Conservation (phyloP, 1,284 basidiomycete genomes). For the Pseudozyma hubeiensis region DNA sequence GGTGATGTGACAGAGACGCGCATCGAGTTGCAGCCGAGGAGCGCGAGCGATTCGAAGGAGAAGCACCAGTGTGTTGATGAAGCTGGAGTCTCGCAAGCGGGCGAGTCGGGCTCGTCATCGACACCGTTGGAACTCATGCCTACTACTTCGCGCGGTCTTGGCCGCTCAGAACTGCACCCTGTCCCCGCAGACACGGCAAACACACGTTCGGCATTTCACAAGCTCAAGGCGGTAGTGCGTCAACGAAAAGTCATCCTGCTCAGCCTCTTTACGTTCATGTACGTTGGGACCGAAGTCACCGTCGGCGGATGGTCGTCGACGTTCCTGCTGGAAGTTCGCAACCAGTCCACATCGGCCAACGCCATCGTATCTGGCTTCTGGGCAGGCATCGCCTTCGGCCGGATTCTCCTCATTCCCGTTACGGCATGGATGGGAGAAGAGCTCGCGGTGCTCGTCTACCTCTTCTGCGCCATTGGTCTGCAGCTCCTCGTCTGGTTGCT, state of each 20-base stretch:
- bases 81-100: neutral
- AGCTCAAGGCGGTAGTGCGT: slow-evolving; percentile 30
- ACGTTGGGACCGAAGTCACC: slow-evolving; percentile 56
- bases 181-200: slow-evolving; percentile 3
- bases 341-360: slow-evolving; percentile 27
- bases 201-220: slow-evolving; percentile 19
- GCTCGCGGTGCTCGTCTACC: slow-evolving; percentile 44
- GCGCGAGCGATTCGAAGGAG: slow-evolving; percentile 1
- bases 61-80: neutral
- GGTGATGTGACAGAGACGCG: neutral
- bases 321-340: slow-evolving; percentile 40
- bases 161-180: slow-evolving; percentile 9
- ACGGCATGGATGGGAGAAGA: slow-evolving; percentile 49
- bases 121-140: slow-evolving; percentile 21
- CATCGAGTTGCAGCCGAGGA: slow-evolving; percentile 16
- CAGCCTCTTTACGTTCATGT: slow-evolving; percentile 40
- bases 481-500: slow-evolving; percentile 54
- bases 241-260: slow-evolving; percentile 31
- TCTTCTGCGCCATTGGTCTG: slow-evolving; percentile 38
- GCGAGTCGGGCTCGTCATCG: neutral
- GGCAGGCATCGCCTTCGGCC: slow-evolving; percentile 51
- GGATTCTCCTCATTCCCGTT: slow-evolving; percentile 51
- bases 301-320: slow-evolving; percentile 54
- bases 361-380: slow-evolving; percentile 56
- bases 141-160: neutral